Evolutionary conservation across 805 yeast species (phyloP), one percentile per base, ranked within the genome.

Genomic region (Candida xiaguanensis): DNA sequence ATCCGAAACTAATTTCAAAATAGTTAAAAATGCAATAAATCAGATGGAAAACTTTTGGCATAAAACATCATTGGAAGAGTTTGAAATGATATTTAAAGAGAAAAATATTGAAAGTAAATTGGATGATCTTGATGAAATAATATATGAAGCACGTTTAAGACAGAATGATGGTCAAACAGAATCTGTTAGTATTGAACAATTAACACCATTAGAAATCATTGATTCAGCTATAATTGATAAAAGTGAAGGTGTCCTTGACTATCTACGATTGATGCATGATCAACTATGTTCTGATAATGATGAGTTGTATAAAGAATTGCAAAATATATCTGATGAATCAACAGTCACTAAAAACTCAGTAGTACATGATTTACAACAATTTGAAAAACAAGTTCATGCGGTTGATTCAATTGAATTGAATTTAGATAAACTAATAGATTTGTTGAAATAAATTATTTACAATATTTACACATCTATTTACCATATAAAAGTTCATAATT

Each of bases 31-130:
- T 18, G 80, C 81, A 6, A 63, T 77, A 34, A 58, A 63, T 15
- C 85, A 78, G 47, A 72, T 80, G 9, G 61, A 68, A 13, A 63
- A 66, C 29, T 77, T 72, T 45, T 78, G 82, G 78, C 65, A 63
- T 29, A 58, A 62, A 20, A 64, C 72, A n/a, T 65, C 73, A 19
- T 50, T 66, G 32, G 62, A 70, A 36, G 85, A 80, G 48, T 78
- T 80, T 46, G 72, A 73, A 9, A 70, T 72, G 36, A 75, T 80
- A 6, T 69, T 75, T 50, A 55, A 56, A 8, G 85, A 80, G 40
- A 51, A 75, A 12, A 63, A 67, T 25, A 51, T 77, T 17, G 63
- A 72, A 44, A 35, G 26, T 14, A 74, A 70, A 40, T 56, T 77
- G 35, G 57, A 75, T 45, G 68, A 67, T 37, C 55, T 77, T 34